Evolutionary conservation across 345 rosid species (phyloP).

Genomic region (Brassica napus): DNA sequence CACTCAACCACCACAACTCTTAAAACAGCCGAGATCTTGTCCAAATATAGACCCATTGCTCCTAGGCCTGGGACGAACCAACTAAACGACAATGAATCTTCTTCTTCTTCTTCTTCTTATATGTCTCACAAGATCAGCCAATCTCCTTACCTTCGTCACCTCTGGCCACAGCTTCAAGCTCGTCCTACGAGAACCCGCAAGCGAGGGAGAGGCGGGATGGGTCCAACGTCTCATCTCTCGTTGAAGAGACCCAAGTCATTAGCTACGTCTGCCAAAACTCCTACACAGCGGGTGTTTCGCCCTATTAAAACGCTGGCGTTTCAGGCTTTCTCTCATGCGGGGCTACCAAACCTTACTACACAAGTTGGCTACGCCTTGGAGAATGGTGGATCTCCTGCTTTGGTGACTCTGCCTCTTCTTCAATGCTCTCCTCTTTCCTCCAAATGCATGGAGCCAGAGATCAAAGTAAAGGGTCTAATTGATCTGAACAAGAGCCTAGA

Average conservation of each 20-base stretch:
- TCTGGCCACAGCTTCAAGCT: conserved; percentile 88
- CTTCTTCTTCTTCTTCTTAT: conserved; percentile 37
- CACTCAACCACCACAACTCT: conserved; percentile 44
- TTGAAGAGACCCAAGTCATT: conserved; percentile 54
- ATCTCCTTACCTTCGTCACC: conserved; percentile 72
- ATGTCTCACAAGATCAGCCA: conserved; percentile 68
- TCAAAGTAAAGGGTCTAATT: conserved; percentile 36
- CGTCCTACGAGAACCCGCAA: conserved; percentile 85
- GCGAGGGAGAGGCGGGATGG: conserved; percentile 67
- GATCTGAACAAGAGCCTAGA: conserved; percentile 64
- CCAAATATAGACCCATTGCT: conserved; percentile 88
- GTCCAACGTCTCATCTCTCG: conserved; percentile 43
- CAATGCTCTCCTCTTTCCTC: conserved; percentile 48
- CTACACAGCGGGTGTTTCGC: conserved; percentile 18
- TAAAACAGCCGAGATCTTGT: conserved; percentile 91
- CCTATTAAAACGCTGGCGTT: conserved; percentile 32
- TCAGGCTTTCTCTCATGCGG: conserved; percentile 37
- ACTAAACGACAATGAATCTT: conserved; percentile 37
- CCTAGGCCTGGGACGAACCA: conserved; percentile 66
- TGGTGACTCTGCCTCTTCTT: conserved; percentile 80
- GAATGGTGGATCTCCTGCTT: conserved; percentile 39
- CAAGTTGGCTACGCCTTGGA: conserved; percentile 32
- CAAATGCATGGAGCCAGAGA: conserved; percentile 43
- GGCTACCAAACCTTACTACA: conserved; percentile 38
- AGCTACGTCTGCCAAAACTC: conserved; percentile 6